Evolutionary conservation across 495 filamentous ascomycete genomes (phyloP).

Genomic region (Neurospora africana): DNA sequence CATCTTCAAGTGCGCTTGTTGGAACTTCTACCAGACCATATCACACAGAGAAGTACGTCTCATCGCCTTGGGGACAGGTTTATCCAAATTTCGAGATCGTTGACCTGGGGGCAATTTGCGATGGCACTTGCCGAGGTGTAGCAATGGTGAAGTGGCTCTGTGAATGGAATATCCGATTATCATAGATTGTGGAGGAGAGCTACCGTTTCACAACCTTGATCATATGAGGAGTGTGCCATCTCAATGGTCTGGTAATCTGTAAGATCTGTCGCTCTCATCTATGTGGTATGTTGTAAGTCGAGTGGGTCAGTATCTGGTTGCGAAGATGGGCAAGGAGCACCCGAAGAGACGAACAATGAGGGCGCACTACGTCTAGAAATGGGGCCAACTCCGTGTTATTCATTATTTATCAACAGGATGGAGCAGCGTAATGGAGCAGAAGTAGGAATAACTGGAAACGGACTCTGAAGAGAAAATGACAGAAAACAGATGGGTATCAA

Average conservation of each 20-base stretch:
- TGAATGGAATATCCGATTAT: neutral
- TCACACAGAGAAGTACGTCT: neutral
- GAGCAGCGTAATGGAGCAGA: neutral
- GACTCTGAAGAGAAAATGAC: neutral
- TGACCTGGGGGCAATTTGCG: conserved; percentile 17
- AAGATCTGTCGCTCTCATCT: neutral
- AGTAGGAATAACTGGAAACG: neutral
- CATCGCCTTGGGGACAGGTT: neutral
- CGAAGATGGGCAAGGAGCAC: neutral
- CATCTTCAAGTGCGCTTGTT: conserved; percentile 17
- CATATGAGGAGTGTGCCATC: neutral
- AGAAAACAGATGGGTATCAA: neutral
- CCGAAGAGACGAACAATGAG: neutral
- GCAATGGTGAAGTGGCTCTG: neutral
- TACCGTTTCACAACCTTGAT: neutral
- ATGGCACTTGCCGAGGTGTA: neutral
- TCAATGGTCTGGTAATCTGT: neutral
- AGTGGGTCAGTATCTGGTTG: neutral
- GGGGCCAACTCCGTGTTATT: neutral
- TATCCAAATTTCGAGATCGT: conserved; percentile 6
- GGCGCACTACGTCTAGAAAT: neutral
- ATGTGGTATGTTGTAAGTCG: neutral
- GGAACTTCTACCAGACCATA: conserved; percentile 3
- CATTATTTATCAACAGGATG: neutral
- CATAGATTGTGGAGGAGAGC: neutral